Percentiles rank a stretch among this genome's conserved stretches.
These are phyloP conservation scores for Jatropha curcas DNA, from an alignment of 345 rosid genomes.

Conservation along the genomic window DNA sequence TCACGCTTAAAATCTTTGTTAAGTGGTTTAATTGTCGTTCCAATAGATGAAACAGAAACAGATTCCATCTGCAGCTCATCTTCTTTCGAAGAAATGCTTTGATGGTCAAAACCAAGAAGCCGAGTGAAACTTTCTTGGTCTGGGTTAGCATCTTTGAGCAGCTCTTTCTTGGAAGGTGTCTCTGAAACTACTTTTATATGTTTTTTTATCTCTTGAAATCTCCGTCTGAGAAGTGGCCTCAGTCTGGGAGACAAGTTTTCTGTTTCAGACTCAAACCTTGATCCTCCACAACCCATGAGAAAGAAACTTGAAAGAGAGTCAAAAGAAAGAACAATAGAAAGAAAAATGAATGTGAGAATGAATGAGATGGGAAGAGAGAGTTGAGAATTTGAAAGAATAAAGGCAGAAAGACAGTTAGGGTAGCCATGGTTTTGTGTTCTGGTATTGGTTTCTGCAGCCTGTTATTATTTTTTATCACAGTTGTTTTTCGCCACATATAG, in stretches of 20 bases:
- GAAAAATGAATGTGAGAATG: background rate
- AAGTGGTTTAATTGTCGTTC: background rate
- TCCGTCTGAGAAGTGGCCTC: conserved; percentile 20
- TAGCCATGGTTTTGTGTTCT: background rate
- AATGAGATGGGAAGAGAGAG: background rate
- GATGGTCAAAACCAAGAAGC: background rate
- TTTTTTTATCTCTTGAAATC: conserved; percentile 20
- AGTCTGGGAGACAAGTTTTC: conserved; percentile 12
- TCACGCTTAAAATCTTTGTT: background rate
- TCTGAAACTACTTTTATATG: background rate
- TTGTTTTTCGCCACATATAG: background rate
- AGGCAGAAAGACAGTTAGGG: background rate
- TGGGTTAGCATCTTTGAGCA: conserved; percentile 24
- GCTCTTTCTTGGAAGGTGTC: conserved; percentile 22
- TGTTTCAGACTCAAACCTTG: conserved; percentile 13
- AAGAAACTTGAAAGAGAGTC: background rate
- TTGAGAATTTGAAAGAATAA: background rate
- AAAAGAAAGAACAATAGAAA: too few relatives aligned
- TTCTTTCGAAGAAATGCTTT: conserved; percentile 22
- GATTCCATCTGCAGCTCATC: conserved; percentile 13
- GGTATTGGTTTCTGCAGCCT: background rate
- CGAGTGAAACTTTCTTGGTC: conserved; percentile 13
- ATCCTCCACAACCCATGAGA: conserved; percentile 32
- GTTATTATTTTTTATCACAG: background rate
- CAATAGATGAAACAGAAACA: background rate